A percentile compares a stretch with the other conserved stretches of the same genome.
Evolutionary conservation across 1,139 yeast genomes (phyloP).

Genomic region (Saccharomycopsis hybrid): DNA sequence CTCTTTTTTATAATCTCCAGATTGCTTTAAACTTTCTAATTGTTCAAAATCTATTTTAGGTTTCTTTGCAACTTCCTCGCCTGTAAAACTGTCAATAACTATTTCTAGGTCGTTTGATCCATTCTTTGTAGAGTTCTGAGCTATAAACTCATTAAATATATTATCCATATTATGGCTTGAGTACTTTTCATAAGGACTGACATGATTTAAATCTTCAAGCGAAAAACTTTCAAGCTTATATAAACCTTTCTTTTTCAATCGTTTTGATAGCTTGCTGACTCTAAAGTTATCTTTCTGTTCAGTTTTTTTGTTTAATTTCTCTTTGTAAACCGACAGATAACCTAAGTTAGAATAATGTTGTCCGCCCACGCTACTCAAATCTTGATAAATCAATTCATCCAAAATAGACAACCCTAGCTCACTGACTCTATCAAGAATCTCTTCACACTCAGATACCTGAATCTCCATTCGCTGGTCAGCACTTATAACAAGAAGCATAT

Average conservation of each 20-base stretch:
- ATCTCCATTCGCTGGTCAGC: conserved; percentile 67
- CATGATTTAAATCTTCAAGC: conserved; percentile 1
- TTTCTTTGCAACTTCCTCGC: conserved; percentile 33
- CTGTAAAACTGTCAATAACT: conserved; percentile 67
- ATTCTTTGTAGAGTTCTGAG: conserved; percentile 19
- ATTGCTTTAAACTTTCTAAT: not conserved
- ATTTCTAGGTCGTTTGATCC: conserved; percentile 29
- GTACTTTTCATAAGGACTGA: conserved; percentile 23
- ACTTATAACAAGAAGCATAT: conserved; percentile 73
- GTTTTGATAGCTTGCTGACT: not conserved
- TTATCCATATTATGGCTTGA: conserved; percentile 39
- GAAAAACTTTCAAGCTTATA: not conserved
- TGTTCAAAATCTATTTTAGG: too few relatives aligned
- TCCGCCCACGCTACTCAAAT: conserved; percentile 11
- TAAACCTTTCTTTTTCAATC: not conserved
- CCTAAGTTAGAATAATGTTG: too few relatives aligned
- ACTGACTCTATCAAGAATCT: conserved; percentile 55
- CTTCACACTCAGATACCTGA: conserved; percentile 58
- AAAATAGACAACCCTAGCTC: conserved; percentile 47
- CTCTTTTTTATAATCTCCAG: not conserved
- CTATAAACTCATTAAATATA: conserved; percentile 46
- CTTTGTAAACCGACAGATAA: conserved; percentile 8
- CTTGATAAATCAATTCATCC: conserved; percentile 33
- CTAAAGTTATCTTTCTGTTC: not conserved
- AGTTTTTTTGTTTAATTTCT: not conserved